These are phyloP conservation scores for Exophiala spinifera DNA, from an alignment of 2,329 filamentous ascomycete genomes.

Conservation along the genomic window DNA sequence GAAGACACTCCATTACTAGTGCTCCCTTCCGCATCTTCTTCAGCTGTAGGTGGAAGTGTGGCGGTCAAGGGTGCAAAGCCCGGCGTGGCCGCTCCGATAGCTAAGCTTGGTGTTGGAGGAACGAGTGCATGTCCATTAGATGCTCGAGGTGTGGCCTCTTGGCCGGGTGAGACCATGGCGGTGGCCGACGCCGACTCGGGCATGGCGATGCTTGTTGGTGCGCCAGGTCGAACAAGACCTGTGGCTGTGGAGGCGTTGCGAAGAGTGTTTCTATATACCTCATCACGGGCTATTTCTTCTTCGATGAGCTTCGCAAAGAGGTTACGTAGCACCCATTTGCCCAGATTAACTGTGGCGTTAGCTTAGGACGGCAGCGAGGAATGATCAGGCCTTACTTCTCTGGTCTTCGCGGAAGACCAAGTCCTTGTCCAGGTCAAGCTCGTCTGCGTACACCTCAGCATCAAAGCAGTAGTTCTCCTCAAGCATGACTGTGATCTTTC, in stretches of 20 bases:
- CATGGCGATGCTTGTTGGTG: slow-evolving; percentile 25
- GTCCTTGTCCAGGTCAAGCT: slow-evolving; percentile 69
- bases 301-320: slow-evolving; percentile 86
- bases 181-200: slow-evolving; percentile 16
- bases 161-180: slow-evolving; percentile 18
- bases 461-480: slow-evolving; percentile 97
- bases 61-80: slow-evolving; percentile 32
- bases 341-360: slow-evolving; percentile 70
- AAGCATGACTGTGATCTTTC: slow-evolving; percentile 82
- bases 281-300: slow-evolving; percentile 82
- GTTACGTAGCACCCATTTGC: slow-evolving; percentile 93
- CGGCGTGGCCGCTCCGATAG: slow-evolving; percentile 75
- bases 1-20: slow-evolving; percentile 42
- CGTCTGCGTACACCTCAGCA: slow-evolving; percentile 94
- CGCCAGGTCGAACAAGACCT: slow-evolving; percentile 23
- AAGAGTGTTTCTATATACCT: slow-evolving; percentile 66
- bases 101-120: slow-evolving; percentile 70
- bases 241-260: slow-evolving; percentile 59
- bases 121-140: slow-evolving; percentile 59
- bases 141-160: slow-evolving; percentile 57
- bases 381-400: slow-evolving; percentile 61
- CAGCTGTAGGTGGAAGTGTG: slow-evolving; percentile 35
- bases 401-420: slow-evolving; percentile 88
- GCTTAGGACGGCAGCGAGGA: slow-evolving; percentile 9
- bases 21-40: slow-evolving; percentile 24